These are phyloP conservation scores for Monilinia aucupariae DNA, from an alignment of 2,329 filamentous ascomycete genomes.

Conservation along the genomic window DNA sequence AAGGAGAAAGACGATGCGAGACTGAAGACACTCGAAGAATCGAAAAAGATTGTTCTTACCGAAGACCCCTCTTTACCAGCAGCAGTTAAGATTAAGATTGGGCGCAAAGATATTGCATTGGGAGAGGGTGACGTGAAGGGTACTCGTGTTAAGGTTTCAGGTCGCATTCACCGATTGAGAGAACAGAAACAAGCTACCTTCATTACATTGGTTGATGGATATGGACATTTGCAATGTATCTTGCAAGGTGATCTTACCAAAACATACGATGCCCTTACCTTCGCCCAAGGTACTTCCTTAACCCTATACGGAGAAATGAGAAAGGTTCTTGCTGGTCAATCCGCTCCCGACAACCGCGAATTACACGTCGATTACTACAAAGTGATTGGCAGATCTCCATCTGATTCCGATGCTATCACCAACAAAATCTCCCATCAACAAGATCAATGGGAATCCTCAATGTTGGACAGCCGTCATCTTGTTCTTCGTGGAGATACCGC, in stretches of 20 bases:
- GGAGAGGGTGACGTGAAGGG: slow-evolving; percentile 56
- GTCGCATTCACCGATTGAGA: slow-evolving; percentile 75
- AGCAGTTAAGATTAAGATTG: slow-evolving; percentile 70
- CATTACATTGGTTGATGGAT: slow-evolving; percentile 78
- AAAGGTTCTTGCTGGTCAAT: slow-evolving; percentile 59
- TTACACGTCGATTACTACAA: slow-evolving; percentile 68
- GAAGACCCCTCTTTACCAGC: slow-evolving; percentile 70
- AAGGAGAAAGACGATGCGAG: slow-evolving; percentile 68
- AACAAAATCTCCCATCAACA: slow-evolving; percentile 64
- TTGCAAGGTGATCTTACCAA: slow-evolving; percentile 72
- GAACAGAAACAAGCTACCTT: slow-evolving; percentile 82
- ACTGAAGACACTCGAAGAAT: slow-evolving; percentile 66
- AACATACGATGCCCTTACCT: slow-evolving; percentile 65
- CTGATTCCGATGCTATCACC: slow-evolving; percentile 69
- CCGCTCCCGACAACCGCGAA: slow-evolving; percentile 65
- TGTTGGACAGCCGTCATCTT: slow-evolving; percentile 62
- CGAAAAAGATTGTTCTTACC: slow-evolving; percentile 66
- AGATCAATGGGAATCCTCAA: slow-evolving; percentile 48
- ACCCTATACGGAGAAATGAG: slow-evolving; percentile 64
- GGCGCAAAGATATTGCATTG: slow-evolving; percentile 59
- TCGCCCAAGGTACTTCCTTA: slow-evolving; percentile 66
- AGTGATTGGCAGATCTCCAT: slow-evolving; percentile 62
- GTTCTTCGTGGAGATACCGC: slow-evolving; percentile 64
- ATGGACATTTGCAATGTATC: slow-evolving; percentile 79
- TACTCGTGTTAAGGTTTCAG: slow-evolving; percentile 71